Base-by-base conservation (phyloP, 768 basidiomycete genomes). In the Tulasnella sp. region DNA sequence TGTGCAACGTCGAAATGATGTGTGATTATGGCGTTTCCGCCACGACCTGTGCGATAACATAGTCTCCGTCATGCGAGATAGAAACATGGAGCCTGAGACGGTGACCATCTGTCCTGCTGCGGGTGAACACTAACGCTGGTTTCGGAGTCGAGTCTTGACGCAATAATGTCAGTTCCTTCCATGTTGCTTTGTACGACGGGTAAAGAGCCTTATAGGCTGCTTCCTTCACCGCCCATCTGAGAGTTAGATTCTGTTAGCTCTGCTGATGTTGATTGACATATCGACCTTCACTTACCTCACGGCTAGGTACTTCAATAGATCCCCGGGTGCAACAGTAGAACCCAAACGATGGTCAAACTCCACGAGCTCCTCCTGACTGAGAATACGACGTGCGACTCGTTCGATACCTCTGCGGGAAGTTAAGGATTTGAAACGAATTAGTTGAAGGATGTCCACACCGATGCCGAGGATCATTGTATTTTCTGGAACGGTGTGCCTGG, bases 121-220 rank as follows among this genome's bases (percentile, higher is more conserved):
- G 65, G 48, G 62, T 65, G 50, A 67, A 68, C 26, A 67, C 53
- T 11, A 83, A 75, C 8, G 68, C 64, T 45, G 82, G 86, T 50
- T 74, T 72, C 53, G 78, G 69, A 26, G 32, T 7, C 4, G 44
- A 47, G 69, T 71, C 48, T 71, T 70, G 13, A 70, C 61, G 52
- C 60, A 67, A 53, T 78, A 87, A 4, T n/a, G 78, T 77, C 61
- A 91, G 69, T 24, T 90, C 80, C 66, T 88, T 86, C 90, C 89
- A 92, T 5, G 78, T 80, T 17, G 86, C 80, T 30, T 67, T 73
- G 43, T 77, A 67, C 19, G 61, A 29, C 0, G 88, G 88, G 68
- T 81, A 88, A 61, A 90, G 67, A 0, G 89, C 90, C 67, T 93
- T 93, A 73, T 91, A 93, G 0, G 83, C 82, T 0, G 90, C 86